A percentile compares a stretch with the other conserved stretches of the same genome.
Evolutionary conservation across 2,329 filamentous ascomycete genomes (phyloP).

Genomic region (Fusarium miscanthi): DNA sequence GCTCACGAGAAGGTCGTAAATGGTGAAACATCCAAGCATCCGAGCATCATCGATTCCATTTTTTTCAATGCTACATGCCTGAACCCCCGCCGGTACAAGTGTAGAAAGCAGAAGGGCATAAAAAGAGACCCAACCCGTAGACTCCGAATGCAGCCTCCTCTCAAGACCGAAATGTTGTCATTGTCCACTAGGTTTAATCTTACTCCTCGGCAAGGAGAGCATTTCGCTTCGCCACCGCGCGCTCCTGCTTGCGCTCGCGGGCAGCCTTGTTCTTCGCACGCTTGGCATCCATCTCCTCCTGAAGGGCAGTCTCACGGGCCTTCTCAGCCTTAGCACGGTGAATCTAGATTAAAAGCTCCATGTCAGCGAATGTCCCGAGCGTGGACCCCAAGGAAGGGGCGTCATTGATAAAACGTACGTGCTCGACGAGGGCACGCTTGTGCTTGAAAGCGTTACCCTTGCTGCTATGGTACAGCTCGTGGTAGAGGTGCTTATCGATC

Average conservation of each 20-base stretch:
- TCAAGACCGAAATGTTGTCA: conserved; percentile 60
- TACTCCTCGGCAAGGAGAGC: conserved; percentile 78
- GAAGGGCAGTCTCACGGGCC: conserved; percentile 91
- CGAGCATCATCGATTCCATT: conserved; percentile 64
- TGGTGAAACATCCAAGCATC: conserved; percentile 44
- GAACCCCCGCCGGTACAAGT: conserved; percentile 62
- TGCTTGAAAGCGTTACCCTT: conserved; percentile 99
- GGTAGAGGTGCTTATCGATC: conserved; percentile 99
- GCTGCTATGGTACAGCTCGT: conserved; percentile 99
- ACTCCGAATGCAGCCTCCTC: conserved; percentile 70
- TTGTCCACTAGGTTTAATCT: conserved; percentile 62
- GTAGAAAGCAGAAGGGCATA: conserved; percentile 59
- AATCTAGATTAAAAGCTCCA: conserved; percentile 70
- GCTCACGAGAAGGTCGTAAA: conserved; percentile 36
- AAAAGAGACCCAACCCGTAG: conserved; percentile 67
- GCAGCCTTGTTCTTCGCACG: conserved; percentile 99
- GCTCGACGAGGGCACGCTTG: conserved; percentile 99
- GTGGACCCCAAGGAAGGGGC: background rate
- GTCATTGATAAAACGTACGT: conserved; percentile 76
- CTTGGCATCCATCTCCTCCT: conserved; percentile 99
- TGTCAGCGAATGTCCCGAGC: conserved; percentile 28
- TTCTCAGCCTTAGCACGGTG: conserved; percentile 99
- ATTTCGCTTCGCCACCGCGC: conserved; percentile 89
- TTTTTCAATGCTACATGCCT: conserved; percentile 69
- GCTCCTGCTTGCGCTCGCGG: conserved; percentile 97